phyloP scores from a whole-genome alignment of 768 basidiomycete genomes.

The Leucogyrophana mollusca region DNA sequence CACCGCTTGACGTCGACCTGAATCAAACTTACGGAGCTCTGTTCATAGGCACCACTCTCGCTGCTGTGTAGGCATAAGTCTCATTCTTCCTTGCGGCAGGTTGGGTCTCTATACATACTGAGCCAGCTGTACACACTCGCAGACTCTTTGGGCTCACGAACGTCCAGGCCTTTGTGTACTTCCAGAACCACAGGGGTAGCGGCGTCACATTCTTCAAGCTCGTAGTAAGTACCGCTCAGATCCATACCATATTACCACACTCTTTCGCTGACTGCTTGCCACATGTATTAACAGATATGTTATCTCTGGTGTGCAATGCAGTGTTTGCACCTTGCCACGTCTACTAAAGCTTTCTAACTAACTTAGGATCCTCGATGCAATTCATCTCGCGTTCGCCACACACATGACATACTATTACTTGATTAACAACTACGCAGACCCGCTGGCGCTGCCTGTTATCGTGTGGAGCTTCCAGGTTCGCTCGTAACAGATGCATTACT shows the following conservation, averaged over 20 bases:
- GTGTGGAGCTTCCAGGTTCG: slow-evolving; percentile 22
- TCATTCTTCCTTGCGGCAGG: no score
- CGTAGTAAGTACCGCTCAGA: background rate
- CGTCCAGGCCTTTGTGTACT: slow-evolving; percentile 1
- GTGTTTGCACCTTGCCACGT: background rate
- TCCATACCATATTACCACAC: background rate
- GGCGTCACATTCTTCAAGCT: background rate
- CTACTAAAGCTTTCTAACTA: background rate
- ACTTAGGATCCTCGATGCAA: slow-evolving; percentile 34
- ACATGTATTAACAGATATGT: background rate
- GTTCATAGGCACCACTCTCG: background rate
- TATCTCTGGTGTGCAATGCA: background rate
- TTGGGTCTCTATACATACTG: no score
- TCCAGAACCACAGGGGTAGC: slow-evolving; percentile 1
- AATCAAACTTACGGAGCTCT: background rate
- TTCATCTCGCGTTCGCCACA: slow-evolving; percentile 33
- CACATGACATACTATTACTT: slow-evolving; percentile 36
- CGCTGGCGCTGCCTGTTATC: slow-evolving; percentile 22
- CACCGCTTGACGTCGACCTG: background rate
- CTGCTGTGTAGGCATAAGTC: background rate
- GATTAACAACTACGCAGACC: slow-evolving; percentile 32
- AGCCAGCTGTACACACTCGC: no score
- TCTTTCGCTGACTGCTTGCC: background rate
- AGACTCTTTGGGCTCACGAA: slow-evolving; percentile 3
- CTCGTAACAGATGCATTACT: no score